Percentiles rank a stretch among this genome's conserved stretches.
These are phyloP conservation scores for Podaxis sp. DNA, from an alignment of 768 basidiomycete species.

Conservation along the genomic window DNA sequence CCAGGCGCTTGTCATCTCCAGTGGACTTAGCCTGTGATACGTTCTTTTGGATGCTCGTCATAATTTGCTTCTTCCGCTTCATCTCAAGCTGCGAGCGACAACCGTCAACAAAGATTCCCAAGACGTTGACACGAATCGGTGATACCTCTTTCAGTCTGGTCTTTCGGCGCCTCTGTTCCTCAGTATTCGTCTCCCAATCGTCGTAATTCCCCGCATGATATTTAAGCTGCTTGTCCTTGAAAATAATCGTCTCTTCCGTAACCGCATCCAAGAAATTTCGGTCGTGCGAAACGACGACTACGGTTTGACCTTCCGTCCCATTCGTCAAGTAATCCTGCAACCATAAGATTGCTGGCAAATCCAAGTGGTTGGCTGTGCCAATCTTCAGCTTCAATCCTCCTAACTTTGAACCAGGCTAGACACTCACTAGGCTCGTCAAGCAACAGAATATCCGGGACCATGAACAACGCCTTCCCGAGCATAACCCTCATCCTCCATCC, in stretches of 20 bases:
- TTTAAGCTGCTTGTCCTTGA: conserved; percentile 48
- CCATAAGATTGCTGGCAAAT: conserved; percentile 52
- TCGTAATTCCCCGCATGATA: conserved; percentile 59
- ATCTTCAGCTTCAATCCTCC: not conserved
- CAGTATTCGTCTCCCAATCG: conserved; percentile 44
- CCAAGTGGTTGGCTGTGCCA: conserved; percentile 43
- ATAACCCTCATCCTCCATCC: conserved; percentile 65
- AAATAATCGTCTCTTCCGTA: conserved; percentile 59
- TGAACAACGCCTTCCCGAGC: conserved; percentile 57
- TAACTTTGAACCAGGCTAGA: not conserved
- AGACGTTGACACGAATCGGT: not conserved
- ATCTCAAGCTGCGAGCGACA: conserved; percentile 25
- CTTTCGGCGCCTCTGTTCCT: conserved; percentile 43
- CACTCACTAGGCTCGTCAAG: conserved; percentile 52
- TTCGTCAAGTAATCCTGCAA: conserved; percentile 48
- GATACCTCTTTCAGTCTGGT: conserved; percentile 41
- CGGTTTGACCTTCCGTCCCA: conserved; percentile 37
- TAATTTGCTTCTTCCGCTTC: conserved; percentile 41
- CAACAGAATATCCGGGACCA: conserved; percentile 54
- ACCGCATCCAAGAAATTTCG: conserved; percentile 58
- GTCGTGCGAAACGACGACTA: conserved; percentile 69
- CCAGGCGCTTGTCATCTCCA: conserved; percentile 58
- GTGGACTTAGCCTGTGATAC: conserved; percentile 50
- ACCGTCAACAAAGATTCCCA: not conserved
- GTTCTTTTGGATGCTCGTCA: conserved; percentile 53